Percentiles rank a stretch among this genome's conserved stretches.
These are phyloP conservation scores for Triticum dicoccoides DNA, from an alignment of 176 grass and related monocot genomes.

Conservation along the genomic window DNA sequence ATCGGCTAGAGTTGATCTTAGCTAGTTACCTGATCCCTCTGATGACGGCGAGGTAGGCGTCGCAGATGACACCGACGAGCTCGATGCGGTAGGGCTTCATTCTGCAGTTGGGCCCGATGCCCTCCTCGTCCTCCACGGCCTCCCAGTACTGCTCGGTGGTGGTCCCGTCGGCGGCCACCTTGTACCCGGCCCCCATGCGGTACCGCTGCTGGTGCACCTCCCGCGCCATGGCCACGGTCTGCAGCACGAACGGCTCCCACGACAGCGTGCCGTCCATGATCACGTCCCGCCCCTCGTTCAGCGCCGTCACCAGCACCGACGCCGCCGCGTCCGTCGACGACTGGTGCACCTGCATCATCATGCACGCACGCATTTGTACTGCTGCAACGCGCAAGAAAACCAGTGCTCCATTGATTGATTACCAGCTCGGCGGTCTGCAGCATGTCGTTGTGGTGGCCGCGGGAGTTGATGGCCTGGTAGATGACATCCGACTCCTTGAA, in stretches of 20 bases:
- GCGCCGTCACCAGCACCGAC: constrained; percentile 94
- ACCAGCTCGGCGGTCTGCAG: constrained; percentile 90
- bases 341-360: constrained; percentile 65
- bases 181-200: constrained; percentile 93
- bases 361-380: not conserved
- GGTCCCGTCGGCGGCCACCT: constrained; percentile 57
- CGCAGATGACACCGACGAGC: constrained; percentile 81
- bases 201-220: constrained; percentile 78
- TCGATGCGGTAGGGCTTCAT: constrained; percentile 88
- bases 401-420: not conserved
- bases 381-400: too few species aligned
- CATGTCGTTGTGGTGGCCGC: constrained; percentile 87
- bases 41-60: constrained; percentile 86
- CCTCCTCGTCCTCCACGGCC: constrained; percentile 15
- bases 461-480: constrained; percentile 80
- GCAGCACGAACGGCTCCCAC: constrained; percentile 89
- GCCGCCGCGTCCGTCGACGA: constrained; percentile 86
- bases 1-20: too few species aligned
- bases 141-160: constrained; percentile 93
- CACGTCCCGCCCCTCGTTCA: constrained; percentile 95
- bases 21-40: constrained; percentile 49
- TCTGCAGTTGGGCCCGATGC: not conserved
- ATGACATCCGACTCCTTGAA: constrained; percentile 94
- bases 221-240: constrained; percentile 83
- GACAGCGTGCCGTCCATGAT: constrained; percentile 97